Percentiles rank a stretch among this genome's conserved stretches.
Evolutionary conservation across 2,329 filamentous ascomycete genomes (phyloP).

Genomic region (Camptophora hylomeconis): DNA sequence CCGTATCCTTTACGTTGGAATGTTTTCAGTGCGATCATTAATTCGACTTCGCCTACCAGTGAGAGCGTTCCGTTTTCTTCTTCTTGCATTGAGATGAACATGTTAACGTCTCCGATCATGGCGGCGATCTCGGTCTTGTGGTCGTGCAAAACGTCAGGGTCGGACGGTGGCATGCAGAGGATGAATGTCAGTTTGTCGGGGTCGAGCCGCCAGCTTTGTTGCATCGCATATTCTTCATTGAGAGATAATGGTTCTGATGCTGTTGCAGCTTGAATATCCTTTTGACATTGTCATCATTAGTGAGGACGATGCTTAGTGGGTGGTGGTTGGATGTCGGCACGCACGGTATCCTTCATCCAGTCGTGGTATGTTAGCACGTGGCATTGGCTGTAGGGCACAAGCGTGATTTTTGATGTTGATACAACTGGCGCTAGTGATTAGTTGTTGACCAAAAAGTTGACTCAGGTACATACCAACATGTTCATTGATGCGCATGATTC

Average conservation of each 20-base stretch:
- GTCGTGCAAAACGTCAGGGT: neutral
- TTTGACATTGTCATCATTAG: slow-evolving; percentile 2
- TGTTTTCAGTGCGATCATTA: slow-evolving; percentile 61
- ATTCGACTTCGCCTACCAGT: slow-evolving; percentile 61
- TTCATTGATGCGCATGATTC: slow-evolving; percentile 23
- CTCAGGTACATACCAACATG: slow-evolving; percentile 17
- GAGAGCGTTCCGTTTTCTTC: slow-evolving; percentile 24
- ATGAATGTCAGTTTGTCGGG: slow-evolving; percentile 89
- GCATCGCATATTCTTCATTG: slow-evolving; percentile 78
- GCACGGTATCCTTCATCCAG: slow-evolving; percentile 78
- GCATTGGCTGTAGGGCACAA: slow-evolving; percentile 71
- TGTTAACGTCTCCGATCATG: slow-evolving; percentile 66
- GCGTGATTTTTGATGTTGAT: slow-evolving; percentile 49
- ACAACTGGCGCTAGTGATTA: slow-evolving; percentile 41
- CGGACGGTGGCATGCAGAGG: slow-evolving; percentile 37
- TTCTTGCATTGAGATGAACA: slow-evolving; percentile 56
- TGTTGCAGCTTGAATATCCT: slow-evolving; percentile 70
- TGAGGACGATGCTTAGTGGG: slow-evolving; percentile 7
- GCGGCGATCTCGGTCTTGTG: slow-evolving; percentile 31
- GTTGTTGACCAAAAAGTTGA: neutral
- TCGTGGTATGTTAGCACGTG: slow-evolving; percentile 74
- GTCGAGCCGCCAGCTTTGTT: slow-evolving; percentile 70
- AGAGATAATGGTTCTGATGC: slow-evolving; percentile 75
- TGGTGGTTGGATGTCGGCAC: no score
- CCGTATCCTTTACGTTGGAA: slow-evolving; percentile 54